Base-by-base conservation (phyloP, 352 stramenopile genomes). In the Hyaloperonospora brassicae region DNA sequence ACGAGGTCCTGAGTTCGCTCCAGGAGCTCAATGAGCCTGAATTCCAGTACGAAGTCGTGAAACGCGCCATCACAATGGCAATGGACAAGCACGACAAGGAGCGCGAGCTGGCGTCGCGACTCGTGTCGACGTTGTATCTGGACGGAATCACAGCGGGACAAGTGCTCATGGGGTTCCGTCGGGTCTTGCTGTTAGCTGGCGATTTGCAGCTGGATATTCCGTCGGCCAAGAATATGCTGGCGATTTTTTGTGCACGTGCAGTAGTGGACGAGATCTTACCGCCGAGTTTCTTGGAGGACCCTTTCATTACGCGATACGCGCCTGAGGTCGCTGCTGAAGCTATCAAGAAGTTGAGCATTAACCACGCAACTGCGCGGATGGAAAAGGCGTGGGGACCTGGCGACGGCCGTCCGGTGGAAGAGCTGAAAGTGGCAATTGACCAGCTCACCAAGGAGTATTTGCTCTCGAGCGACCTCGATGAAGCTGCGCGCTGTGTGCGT, bases 241-340 rank as follows among this genome's bases (percentile, higher is more conserved):
- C 92, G 35, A 97, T 95, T 59, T 99, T 99, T 76, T 75, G 98
- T 27, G 97, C 97, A 4, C 88, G 97, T 22, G 96, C 96, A 5
- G 95, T 99, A 9, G 95, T 98, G 35, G 97, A 99, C 62, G 97
- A 99, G 66, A 96, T 99, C 31, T 63, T 99, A 11, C 93, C 97
- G 34, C 97, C 97, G 17, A 97, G 93, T 38, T 98, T 98, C 62
- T 66, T 99, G 11, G 95, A 95, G 50, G 95, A 99, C 57, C 87
- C 93, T 31, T 95, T 98, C 65, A 95, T 98, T 59, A 69, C 86
- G 52, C 79, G 83, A 35, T 95, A 98, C 52, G 93, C 93, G 13
- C 91, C 96, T 35, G 76, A 89, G 44, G 96, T 99, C n/a, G 90
- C 98, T 10, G 88, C 93, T 11, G 94, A 98, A 54, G 95, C 96